Evolutionary conservation across 2,329 filamentous ascomycete species (phyloP).

Genomic region (Hypoxylon sp.): DNA sequence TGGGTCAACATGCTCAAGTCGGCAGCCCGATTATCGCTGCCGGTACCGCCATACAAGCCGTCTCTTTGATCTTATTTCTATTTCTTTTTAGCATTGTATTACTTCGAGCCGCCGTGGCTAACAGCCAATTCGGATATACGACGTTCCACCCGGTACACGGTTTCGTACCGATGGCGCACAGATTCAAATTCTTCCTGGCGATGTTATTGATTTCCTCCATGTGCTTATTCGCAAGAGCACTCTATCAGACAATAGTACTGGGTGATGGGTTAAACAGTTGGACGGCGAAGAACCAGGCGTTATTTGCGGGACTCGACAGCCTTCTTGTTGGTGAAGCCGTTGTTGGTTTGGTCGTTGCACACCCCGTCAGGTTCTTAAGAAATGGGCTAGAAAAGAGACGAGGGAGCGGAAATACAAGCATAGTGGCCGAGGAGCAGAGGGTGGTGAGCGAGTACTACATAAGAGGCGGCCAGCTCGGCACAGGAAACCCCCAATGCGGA

Average conservation of each 20-base stretch:
- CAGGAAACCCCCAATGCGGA: background rate
- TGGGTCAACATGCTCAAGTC: constrained; percentile 33
- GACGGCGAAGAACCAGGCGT: constrained; percentile 47
- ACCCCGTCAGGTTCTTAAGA: constrained; percentile 49
- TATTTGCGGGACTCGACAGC: constrained; percentile 53
- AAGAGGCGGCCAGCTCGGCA: constrained; percentile 6
- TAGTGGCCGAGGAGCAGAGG: constrained; percentile 23
- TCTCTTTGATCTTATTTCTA: constrained; percentile 47
- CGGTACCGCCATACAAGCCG: constrained; percentile 50
- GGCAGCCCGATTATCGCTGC: constrained; percentile 48
- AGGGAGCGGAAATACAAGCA: constrained; percentile 22
- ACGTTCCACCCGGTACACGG: constrained; percentile 51
- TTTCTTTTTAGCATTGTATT: constrained; percentile 48
- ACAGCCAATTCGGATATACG: constrained; percentile 50
- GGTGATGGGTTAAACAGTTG: constrained; percentile 48
- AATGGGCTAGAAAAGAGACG: constrained; percentile 42
- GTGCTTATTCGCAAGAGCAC: constrained; percentile 49
- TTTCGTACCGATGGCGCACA: constrained; percentile 47
- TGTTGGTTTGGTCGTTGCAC: constrained; percentile 50
- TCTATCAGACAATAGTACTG: constrained; percentile 51
- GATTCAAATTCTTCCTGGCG: constrained; percentile 51
- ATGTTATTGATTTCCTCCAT: constrained; percentile 47
- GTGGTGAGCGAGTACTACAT: constrained; percentile 18
- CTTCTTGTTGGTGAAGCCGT: constrained; percentile 52
- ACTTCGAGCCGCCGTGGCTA: constrained; percentile 44